Percentiles rank a stretch among this genome's conserved stretches.
Evolutionary conservation across 192 early-diverging fungal species (phyloP).

Genomic region (Haplosporangium gracile): DNA sequence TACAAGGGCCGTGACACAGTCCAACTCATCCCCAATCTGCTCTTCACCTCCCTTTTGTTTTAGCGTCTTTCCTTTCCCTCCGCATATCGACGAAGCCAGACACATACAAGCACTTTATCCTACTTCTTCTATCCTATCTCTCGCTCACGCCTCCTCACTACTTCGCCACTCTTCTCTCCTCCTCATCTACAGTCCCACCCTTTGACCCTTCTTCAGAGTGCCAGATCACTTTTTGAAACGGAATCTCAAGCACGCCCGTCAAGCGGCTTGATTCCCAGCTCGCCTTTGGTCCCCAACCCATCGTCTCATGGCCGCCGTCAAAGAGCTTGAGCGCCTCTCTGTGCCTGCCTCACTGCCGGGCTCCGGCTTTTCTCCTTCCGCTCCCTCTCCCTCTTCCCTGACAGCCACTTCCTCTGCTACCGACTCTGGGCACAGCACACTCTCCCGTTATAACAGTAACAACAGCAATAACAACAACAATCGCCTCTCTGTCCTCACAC

Average conservation of each 20-base stretch:
- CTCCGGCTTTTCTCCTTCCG: constrained; percentile 12
- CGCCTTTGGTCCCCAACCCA: neutral
- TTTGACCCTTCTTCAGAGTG: neutral
- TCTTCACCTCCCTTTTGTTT: neutral
- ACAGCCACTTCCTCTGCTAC: neutral
- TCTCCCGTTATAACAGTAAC: neutral
- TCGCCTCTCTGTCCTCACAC: constrained; percentile 15
- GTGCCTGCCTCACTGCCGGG: constrained; percentile 11
- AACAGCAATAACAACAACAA: neutral
- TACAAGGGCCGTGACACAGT: too few species aligned
- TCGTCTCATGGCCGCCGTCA: constrained; percentile 18
- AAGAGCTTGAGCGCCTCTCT: constrained; percentile 27
- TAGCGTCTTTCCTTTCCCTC: neutral
- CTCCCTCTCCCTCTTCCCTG: constrained; percentile 13
- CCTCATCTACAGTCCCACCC: neutral
- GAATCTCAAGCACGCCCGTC: neutral
- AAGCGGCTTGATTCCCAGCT: neutral
- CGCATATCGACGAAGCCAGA: neutral
- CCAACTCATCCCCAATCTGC: neutral
- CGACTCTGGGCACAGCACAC: neutral
- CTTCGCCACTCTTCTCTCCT: neutral
- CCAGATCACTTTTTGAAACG: neutral
- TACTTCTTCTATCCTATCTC: neutral
- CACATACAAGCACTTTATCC: neutral
- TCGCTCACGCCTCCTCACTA: neutral